Base-by-base conservation (phyloP, 2,329 filamentous ascomycete species). In the Colletotrichum sp. region DNA sequence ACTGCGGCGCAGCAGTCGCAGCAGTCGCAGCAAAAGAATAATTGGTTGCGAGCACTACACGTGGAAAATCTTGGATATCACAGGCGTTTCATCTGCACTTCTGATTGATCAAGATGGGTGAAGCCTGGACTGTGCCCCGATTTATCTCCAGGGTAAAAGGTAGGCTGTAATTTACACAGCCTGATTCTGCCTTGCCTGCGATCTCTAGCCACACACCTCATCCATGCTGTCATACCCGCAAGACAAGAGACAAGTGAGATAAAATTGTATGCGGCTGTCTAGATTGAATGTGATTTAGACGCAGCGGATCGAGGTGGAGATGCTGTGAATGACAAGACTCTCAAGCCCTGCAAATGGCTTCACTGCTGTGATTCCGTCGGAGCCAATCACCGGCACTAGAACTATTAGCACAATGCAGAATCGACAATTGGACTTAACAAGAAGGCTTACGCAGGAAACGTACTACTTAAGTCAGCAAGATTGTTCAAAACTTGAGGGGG, bases 211-310 rank as follows among this genome's bases (percentile, higher is more conserved):
- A 44, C 8, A n/a, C 2, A 6, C 16, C 39, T 6, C 8, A 44
- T n/a, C 3, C 18, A 6, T 10, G 18, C 5, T 9, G 18, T 2
- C 39, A n/a, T n/a, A 5, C 2, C 1, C n/a, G n/a, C n/a, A n/a
- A 44, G 0, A 10, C 8, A 8, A 44, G 1, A n/a, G 8, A 10
- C 1, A 6, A 44, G 8, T n/a, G 2, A n/a, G 5, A 3, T 10
- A 2, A 44, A 3, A 6, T n/a, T 6, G 2, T 6, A 44, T 10
- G 8, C 5, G 5, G 8, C 3, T 2, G 1, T n/a, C n/a, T 1
- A 44, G 18, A 10, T n/a, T 2, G 8, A 18, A 44, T 10, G 39
- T 1, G 8, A 44, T 44, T 1, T 8, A n/a, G 18, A 1, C 18
- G 36, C 36, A 39, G 8, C 15, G 8, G 36, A 18, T 9, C 18